phyloP scores from a whole-genome alignment of 768 basidiomycete genomes.

The Pisolithus sp. region DNA sequence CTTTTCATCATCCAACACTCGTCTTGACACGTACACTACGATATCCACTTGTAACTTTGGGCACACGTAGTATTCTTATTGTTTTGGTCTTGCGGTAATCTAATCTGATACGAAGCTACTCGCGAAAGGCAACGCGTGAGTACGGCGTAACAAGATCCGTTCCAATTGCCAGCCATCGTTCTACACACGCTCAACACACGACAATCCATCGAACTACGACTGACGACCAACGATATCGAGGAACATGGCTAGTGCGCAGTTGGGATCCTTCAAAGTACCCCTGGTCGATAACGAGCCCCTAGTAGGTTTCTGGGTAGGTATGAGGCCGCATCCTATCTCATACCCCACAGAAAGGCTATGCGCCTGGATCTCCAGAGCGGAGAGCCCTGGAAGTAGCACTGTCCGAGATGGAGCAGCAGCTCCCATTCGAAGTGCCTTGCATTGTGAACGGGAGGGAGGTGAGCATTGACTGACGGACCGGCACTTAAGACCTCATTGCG shows the following conservation, averaged over 20 bases:
- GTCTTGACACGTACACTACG: too few relatives aligned
- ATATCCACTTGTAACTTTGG: too few relatives aligned
- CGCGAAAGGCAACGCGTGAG: neutral
- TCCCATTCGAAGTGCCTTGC: conserved; percentile 91
- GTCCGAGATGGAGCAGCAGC: conserved; percentile 69
- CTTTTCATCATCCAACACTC: too few relatives aligned
- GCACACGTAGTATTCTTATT: too few relatives aligned
- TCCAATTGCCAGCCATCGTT: neutral
- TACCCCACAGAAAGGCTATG: conserved; percentile 59
- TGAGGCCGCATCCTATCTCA: neutral
- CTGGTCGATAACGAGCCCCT: conserved; percentile 89
- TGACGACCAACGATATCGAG: conserved; percentile 3
- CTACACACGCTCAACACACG: neutral
- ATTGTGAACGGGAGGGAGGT: conserved; percentile 87
- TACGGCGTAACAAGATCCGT: conserved; percentile 12
- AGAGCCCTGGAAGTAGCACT: conserved; percentile 65
- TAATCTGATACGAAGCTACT: neutral
- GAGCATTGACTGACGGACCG: conserved; percentile 17
- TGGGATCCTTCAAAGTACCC: conserved; percentile 84
- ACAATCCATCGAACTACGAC: neutral
- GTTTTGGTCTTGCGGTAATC: neutral
- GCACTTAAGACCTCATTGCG: neutral
- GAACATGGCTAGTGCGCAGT: conserved; percentile 62
- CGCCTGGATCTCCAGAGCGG: conserved; percentile 73
- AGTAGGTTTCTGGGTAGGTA: conserved; percentile 38